Base-by-base conservation (phyloP, 345 rosid species). In the Chamaenerion angustifolium region DNA sequence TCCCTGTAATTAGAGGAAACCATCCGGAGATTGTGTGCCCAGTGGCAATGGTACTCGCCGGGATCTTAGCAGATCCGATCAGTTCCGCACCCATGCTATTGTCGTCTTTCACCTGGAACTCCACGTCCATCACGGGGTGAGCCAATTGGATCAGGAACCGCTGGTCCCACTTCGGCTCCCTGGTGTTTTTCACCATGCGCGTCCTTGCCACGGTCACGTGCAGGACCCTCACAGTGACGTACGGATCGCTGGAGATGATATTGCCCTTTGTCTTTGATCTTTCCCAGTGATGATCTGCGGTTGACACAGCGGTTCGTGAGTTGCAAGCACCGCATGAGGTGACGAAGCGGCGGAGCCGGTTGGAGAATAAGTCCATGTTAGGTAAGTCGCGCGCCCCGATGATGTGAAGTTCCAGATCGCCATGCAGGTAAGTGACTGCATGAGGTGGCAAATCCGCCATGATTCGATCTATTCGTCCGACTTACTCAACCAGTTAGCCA, bases 151-250 rank as follows among this genome's bases (percentile, higher is more conserved):
- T 73, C 18, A 6, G 6, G 69, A 87, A 92, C 55, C 65, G 64
- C 66, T 92, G 85, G 64, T 77, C 48, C 98, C 96, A 92, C 8
- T 2, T 13, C 12, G 98, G 98, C 60, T 72, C 69, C 48, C 61
- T 68, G 0, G 85, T 42, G 76, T 84, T 82, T 56, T 79, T 82
- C 42, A 92, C 12, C 8, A 92, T 93, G 17, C 82, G 73, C 0
- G 96, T 84, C 6, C 96, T 73, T 3, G 96, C 98, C 11, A 92
- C 55, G 14, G 95, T 92, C 27, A 87, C 75, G 27, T 92, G 95
- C 0, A 96, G 96, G 25, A 92, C 94, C 2, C 67, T 59, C 45
- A 92, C 90, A 57, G 88, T 84, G 41, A 80, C 96, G 51, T 92
- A 92, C 0, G 98, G 78, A 43, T 92, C 96, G 58, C 90, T 82